Evolutionary conservation across 2,329 filamentous ascomycete species (phyloP), one percentile per base, ranked within the genome.

Genomic region (Apiospora kogelbergensis): DNA sequence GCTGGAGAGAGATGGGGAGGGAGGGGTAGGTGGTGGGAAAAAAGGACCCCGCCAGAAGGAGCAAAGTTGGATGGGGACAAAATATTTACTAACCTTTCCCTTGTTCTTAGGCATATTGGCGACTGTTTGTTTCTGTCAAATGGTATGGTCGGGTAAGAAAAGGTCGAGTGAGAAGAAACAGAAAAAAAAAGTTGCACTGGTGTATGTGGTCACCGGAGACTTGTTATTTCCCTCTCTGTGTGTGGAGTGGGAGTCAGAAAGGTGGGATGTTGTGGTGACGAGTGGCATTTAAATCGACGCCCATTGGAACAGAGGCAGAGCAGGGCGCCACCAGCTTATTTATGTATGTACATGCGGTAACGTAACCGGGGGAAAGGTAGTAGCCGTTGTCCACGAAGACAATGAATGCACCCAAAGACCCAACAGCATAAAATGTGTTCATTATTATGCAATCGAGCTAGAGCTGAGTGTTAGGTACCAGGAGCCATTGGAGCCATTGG

Each of bases 21-120:
- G 41, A 40, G 37, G 37, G n/a, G n/a, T n/a, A n/a, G n/a, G 24
- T n/a, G 37, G 65, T 20, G 48, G 33, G 68, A 68, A 41, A 64
- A 69, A 17, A 66, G 48, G 65, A 48, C 72, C 53, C 63, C 33
- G 66, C 65, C 64, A 37, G 37, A 60, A 45, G 6, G 26, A 37
- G 6, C 26, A 30, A 37, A 60, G 26, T 33, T 37, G 30, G 40
- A n/a, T 33, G 67, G 46, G 46, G 57, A 66, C 10, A 67, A 67
- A 48, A 57, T 60, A 68, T 60, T 30, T 20, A 78, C 88, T 80
- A 87, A 97, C 94, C 86, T 97, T 98, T 95, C 95, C 95, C 91
- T 98, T 98, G 84, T 98, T 98, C 93, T 98, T 98, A 80, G 95
- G 95, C 95, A 98, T 98, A 72, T 84, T 90, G 79, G 70, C 72